Percentiles rank a stretch among this genome's conserved stretches.
These are phyloP conservation scores for Alternaria dauci DNA, from an alignment of 2,329 filamentous ascomycete genomes.

Conservation along the genomic window DNA sequence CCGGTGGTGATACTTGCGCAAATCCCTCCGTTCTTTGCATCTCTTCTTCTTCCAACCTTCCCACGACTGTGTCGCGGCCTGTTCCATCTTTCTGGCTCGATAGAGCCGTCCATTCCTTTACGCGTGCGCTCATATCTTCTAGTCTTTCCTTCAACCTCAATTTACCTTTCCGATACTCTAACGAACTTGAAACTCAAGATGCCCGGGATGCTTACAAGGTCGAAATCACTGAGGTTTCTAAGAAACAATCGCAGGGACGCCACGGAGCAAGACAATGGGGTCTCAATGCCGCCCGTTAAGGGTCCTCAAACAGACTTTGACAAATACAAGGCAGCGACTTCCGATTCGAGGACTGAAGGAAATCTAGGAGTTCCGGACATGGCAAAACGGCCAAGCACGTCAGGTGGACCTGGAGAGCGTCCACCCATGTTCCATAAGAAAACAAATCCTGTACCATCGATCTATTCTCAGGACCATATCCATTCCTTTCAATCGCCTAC, in stretches of 20 bases:
- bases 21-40: constrained; percentile 28
- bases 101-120: constrained; percentile 54
- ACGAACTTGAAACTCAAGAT: constrained; percentile 47
- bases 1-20: constrained; percentile 30
- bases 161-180: constrained; percentile 44
- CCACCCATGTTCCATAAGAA: constrained; percentile 49
- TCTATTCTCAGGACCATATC: constrained; percentile 35
- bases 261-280: constrained; percentile 38
- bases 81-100: constrained; percentile 43
- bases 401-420: constrained; percentile 45
- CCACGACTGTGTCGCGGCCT: constrained; percentile 28
- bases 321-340: constrained; percentile 44
- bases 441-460: constrained; percentile 37
- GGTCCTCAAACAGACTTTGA: constrained; percentile 37
- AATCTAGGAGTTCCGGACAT: constrained; percentile 42
- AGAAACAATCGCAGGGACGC: constrained; percentile 43
- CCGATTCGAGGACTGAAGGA: constrained; percentile 34
- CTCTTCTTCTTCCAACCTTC: constrained; percentile 30
- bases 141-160: constrained; percentile 31
- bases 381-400: constrained; percentile 46
- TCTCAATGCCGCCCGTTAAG: constrained; percentile 35
- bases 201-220: constrained; percentile 50
- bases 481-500: constrained; percentile 40
- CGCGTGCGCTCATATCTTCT: constrained; percentile 22
- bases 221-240: constrained; percentile 49